Percentiles rank a stretch among this genome's conserved stretches.
Evolutionary conservation across 768 basidiomycete genomes (phyloP).

Genomic region (Suillus plorans): DNA sequence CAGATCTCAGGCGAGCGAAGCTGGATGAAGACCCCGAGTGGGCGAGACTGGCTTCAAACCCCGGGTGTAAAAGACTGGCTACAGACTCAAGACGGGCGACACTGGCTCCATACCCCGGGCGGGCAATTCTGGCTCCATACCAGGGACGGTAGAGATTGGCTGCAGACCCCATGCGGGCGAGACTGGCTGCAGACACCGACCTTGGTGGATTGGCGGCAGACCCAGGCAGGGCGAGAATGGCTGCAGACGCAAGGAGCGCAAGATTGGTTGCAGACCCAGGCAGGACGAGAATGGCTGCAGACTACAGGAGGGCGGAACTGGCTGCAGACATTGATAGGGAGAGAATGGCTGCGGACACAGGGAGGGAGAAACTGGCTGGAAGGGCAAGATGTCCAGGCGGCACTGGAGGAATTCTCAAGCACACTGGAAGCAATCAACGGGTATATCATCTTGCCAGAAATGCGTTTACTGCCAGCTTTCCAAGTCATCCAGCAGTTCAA

Average conservation of each 20-base stretch:
- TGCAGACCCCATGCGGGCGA: neutral
- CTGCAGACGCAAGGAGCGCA: neutral
- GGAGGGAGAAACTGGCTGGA: neutral
- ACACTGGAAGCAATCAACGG: neutral
- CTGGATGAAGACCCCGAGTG: neutral
- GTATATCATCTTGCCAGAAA: neutral
- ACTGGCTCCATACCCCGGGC: neutral
- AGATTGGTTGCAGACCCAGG: neutral
- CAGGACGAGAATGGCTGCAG: neutral
- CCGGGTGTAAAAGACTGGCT: neutral
- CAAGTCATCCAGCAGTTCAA: neutral
- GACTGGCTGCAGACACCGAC: neutral
- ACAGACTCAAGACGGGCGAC: neutral
- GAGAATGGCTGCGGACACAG: neutral
- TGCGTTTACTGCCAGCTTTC: neutral
- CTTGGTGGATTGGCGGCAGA: neutral
- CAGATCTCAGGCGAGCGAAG: neutral
- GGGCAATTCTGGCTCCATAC: too few species aligned
- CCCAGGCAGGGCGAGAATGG: neutral
- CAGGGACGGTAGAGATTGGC: neutral
- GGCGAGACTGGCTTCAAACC: too few species aligned
- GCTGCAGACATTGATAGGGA: neutral
- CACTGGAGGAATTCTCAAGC: neutral
- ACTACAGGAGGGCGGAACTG: accelerated
- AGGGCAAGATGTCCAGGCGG: neutral